phyloP scores from a whole-genome alignment of 257 asterid species.

The Salvia splendens region DNA sequence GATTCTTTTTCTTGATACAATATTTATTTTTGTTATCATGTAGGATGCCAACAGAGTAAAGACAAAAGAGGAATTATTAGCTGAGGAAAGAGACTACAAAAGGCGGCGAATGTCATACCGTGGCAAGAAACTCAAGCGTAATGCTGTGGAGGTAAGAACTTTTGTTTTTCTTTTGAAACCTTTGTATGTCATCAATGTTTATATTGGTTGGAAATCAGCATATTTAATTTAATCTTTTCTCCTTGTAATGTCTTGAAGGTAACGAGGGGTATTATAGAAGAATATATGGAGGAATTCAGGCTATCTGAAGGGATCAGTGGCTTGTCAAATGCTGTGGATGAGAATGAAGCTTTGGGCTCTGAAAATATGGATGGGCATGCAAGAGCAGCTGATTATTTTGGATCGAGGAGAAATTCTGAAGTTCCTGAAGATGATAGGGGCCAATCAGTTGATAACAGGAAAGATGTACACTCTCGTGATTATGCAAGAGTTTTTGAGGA shows the following conservation, averaged over 20 bases:
- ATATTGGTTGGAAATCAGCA: background rate
- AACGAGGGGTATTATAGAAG: conserved; percentile 77
- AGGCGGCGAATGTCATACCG: conserved; percentile 96
- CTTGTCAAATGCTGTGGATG: conserved; percentile 43
- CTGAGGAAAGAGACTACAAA: conserved; percentile 98
- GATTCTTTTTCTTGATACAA: background rate
- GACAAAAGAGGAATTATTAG: conserved; percentile 87
- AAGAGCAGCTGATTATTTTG: conserved; percentile 35
- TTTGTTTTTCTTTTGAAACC: background rate
- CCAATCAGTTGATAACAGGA: conserved; percentile 38
- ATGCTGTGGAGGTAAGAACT: conserved; percentile 57
- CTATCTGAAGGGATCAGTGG: conserved; percentile 48
- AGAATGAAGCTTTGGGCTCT: conserved; percentile 37
- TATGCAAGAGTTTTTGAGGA: conserved; percentile 34
- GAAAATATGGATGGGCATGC: conserved; percentile 36
- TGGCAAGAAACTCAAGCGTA: conserved; percentile 82
- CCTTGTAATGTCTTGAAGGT: conserved; percentile 46
- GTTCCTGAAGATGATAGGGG: conserved; percentile 34
- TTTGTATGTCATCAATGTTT: background rate
- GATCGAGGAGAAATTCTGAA: conserved; percentile 36
- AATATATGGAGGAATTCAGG: conserved; percentile 79
- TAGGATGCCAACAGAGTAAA: conserved; percentile 63
- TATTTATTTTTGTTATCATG: conserved; percentile 22
- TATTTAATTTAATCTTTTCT: conserved; percentile 19
- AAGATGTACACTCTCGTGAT: conserved; percentile 32